These are phyloP conservation scores for Melocanna baccifera DNA, from an alignment of 176 grass and related monocot genomes.

Conservation along the genomic window DNA sequence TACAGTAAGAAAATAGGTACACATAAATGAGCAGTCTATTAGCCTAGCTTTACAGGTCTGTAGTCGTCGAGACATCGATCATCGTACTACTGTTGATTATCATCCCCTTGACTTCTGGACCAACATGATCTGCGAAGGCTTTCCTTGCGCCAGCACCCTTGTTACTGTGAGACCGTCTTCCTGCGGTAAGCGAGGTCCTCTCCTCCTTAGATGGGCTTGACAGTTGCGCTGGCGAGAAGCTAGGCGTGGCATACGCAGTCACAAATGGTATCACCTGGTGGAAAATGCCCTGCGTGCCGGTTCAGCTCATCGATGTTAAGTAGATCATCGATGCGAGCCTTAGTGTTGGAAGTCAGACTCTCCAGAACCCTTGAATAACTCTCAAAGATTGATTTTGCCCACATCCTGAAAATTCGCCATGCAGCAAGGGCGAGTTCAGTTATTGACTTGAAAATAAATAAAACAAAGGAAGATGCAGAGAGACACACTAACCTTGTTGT, in stretches of 20 bases:
- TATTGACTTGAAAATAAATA: background rate
- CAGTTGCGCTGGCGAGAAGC: conserved; percentile 58
- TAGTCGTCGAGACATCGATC: conserved; percentile 57
- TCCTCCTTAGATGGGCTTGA: conserved; percentile 56
- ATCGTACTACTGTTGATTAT: conserved; percentile 38
- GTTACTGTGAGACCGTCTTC: conserved; percentile 39
- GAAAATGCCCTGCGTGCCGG: conserved; percentile 54
- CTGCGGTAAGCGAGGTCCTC: conserved; percentile 37
- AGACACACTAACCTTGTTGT: conserved; percentile 64
- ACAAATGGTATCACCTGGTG: conserved; percentile 39
- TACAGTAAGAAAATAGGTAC: conserved; percentile 6
- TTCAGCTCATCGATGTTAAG: conserved; percentile 72
- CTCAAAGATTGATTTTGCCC: conserved; percentile 80
- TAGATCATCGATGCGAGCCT: conserved; percentile 83
- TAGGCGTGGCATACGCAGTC: conserved; percentile 70
- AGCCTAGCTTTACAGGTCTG: conserved; percentile 27
- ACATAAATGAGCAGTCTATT: background rate
- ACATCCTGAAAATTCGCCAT: conserved; percentile 59
- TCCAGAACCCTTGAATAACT: conserved; percentile 95
- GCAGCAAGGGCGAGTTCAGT: background rate
- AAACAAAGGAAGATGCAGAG: background rate
- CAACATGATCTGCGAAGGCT: conserved; percentile 51
- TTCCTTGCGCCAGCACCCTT: conserved; percentile 56
- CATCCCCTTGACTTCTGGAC: conserved; percentile 46
- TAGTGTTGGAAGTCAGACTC: conserved; percentile 83